These are phyloP conservation scores for Tripidium arundinaceum DNA, from an alignment of 202 grass and related monocot species.

Conservation along the genomic window DNA sequence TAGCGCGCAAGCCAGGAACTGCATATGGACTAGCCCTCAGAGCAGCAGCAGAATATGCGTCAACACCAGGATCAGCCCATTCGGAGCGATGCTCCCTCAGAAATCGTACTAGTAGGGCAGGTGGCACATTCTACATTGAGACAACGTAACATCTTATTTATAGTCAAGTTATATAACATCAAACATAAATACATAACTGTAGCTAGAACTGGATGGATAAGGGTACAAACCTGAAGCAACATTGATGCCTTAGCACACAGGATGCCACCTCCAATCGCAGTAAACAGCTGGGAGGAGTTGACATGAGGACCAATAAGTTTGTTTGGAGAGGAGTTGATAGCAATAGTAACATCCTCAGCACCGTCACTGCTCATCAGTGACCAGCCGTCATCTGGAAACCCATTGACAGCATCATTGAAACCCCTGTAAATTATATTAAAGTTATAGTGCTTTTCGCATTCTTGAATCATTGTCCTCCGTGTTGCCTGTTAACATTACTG, in stretches of 20 bases:
- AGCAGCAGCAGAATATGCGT: slow-evolving; percentile 86
- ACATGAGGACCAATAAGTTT: slow-evolving; percentile 61
- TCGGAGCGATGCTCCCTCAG: slow-evolving; percentile 93
- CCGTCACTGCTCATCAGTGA: slow-evolving; percentile 69
- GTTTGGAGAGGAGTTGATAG: slow-evolving; percentile 72
- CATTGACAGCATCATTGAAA: slow-evolving; percentile 93
- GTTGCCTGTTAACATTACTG: slow-evolving; percentile 6
- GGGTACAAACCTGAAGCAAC: slow-evolving; percentile 74
- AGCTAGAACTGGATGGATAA: background rate
- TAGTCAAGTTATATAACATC: too few relatives aligned
- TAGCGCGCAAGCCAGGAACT: slow-evolving; percentile 71
- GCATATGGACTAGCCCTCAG: slow-evolving; percentile 60
- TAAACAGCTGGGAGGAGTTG: slow-evolving; percentile 55
- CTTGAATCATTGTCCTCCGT: too few relatives aligned
- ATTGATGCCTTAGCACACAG: slow-evolving; percentile 96
- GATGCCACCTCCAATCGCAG: slow-evolving; percentile 64
- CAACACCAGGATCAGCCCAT: slow-evolving; percentile 92
- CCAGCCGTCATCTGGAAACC: slow-evolving; percentile 95
- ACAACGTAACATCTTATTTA: too few relatives aligned
- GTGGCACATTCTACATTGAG: slow-evolving; percentile 57
- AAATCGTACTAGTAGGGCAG: slow-evolving; percentile 79
- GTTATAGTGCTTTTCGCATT: background rate
- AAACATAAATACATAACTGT: too few relatives aligned
- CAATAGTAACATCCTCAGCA: slow-evolving; percentile 70
- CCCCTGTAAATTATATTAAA: slow-evolving; percentile 61